phyloP scores from a whole-genome alignment of 345 rosid genomes.

The Lepidium didymum region DNA sequence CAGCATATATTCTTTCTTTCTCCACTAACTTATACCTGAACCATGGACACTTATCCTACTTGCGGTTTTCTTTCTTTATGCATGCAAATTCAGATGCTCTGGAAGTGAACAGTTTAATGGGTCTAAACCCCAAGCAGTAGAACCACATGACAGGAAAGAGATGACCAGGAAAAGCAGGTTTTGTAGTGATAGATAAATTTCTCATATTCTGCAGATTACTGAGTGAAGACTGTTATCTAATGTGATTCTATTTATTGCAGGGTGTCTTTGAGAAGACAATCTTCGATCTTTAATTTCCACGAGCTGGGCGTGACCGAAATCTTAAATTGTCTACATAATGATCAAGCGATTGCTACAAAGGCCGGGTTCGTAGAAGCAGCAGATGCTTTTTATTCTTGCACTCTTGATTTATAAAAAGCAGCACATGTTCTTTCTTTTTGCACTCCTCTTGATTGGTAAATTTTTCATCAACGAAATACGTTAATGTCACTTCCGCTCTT shows the following conservation, averaged over 20 bases:
- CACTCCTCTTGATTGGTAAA: background rate
- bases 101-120: constrained; percentile 23
- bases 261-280: constrained; percentile 26
- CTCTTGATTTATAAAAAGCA: background rate
- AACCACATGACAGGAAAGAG: constrained; percentile 31
- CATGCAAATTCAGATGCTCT: constrained; percentile 14
- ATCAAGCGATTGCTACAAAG: constrained; percentile 24
- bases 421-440: background rate
- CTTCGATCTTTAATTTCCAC: constrained; percentile 23
- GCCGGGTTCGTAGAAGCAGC: constrained; percentile 33
- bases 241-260: background rate
- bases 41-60: background rate
- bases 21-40: background rate
- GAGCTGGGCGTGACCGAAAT: constrained; percentile 12
- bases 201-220: background rate
- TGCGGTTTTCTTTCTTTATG: background rate
- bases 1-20: background rate
- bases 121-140: constrained; percentile 26
- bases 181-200: background rate
- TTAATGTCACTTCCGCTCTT: background rate
- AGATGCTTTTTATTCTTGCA: background rate
- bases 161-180: constrained; percentile 33
- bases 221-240: constrained; percentile 1
- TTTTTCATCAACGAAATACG: background rate
- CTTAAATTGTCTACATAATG: constrained; percentile 7